These are phyloP conservation scores for Boletus vinaceobasis DNA, from an alignment of 768 basidiomycete species.

Conservation along the genomic window DNA sequence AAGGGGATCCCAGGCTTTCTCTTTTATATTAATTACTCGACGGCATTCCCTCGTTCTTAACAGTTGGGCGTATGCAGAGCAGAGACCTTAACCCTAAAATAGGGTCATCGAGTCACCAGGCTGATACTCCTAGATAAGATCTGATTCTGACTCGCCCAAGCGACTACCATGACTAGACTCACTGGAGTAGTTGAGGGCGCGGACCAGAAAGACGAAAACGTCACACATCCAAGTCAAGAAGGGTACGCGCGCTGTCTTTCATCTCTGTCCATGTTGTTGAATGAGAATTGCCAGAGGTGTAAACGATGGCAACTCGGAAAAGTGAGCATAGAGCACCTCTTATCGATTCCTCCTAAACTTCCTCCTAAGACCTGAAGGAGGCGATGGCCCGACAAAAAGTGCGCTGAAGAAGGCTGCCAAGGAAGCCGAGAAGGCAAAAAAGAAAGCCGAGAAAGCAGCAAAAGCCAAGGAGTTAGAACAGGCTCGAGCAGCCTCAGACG, in stretches of 20 bases:
- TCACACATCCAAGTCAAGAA: not conserved
- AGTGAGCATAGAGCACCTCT: constrained; percentile 4
- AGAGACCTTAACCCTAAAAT: constrained; percentile 20
- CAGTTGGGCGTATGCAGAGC: not conserved
- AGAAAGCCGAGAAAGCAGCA: constrained; percentile 81
- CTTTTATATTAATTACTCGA: not conserved
- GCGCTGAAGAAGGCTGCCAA: constrained; percentile 92
- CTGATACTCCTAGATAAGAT: constrained; percentile 21
- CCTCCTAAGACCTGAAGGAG: constrained; percentile 20
- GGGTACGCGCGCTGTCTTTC: constrained; percentile 8
- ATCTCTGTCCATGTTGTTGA: not conserved
- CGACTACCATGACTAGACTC: constrained; percentile 15
- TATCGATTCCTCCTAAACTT: not conserved
- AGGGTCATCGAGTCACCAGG: constrained; percentile 6
- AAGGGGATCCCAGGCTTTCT: not conserved
- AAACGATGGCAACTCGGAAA: constrained; percentile 8
- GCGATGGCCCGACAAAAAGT: constrained; percentile 70
- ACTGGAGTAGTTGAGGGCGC: not conserved
- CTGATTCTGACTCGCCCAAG: not conserved
- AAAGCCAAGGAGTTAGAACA: constrained; percentile 75
- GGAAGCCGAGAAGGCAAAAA: constrained; percentile 85
- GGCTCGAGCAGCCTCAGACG: constrained; percentile 64
- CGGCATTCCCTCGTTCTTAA: too few relatives aligned
- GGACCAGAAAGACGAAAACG: not conserved
- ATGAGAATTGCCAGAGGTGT: constrained; percentile 1